Conservation (phyloP, 352 stramenopile species). For the Thraustochytrium sp. region DNA sequence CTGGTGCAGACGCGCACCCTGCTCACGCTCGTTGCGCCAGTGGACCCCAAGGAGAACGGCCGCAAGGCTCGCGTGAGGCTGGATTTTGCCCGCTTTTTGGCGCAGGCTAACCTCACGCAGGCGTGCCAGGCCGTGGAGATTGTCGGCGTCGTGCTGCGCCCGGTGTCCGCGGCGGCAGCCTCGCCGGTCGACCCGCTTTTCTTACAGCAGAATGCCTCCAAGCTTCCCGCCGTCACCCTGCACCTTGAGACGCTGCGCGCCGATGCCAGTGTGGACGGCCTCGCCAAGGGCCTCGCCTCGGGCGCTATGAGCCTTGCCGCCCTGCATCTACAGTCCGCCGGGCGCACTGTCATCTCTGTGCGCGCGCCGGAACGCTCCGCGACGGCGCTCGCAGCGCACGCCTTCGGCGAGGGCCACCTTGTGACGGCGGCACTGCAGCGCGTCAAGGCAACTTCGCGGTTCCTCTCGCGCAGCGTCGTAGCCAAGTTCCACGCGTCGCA, state of each 20-base stretch:
- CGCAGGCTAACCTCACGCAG: conserved; percentile 13
- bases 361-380: not conserved
- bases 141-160: conserved; percentile 11
- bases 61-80: conserved; percentile 3
- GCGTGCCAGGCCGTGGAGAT: conserved; percentile 14
- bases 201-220: not conserved
- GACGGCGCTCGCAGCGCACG: not conserved
- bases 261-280: not conserved
- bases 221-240: not conserved
- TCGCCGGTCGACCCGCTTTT: not conserved
- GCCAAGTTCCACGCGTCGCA: not conserved
- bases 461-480: not conserved
- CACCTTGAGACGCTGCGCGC: not conserved
- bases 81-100: not conserved
- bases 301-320: not conserved
- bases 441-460: not conserved
- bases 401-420: not conserved
- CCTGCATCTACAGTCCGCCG: not conserved
- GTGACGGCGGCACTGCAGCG: not conserved
- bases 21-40: not conserved
- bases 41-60: not conserved
- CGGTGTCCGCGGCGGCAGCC: not conserved
- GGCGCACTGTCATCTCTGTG: not conserved
- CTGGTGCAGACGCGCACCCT: not conserved
- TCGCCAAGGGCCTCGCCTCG: not conserved